Base-by-base conservation (phyloP, 306 rosid genomes). In the Cucurbita moschata region DNA sequence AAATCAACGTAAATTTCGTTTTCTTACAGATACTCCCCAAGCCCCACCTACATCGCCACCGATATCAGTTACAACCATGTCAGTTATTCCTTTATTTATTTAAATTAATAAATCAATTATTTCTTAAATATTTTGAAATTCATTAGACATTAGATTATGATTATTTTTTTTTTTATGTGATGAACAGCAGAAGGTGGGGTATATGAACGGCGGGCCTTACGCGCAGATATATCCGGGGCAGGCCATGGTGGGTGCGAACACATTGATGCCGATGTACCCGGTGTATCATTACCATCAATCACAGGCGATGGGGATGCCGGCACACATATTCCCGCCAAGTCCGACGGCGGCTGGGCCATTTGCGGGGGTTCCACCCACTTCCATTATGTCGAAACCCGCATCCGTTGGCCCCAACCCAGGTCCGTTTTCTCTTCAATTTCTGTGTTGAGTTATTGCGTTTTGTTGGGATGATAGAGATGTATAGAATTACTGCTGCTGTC, bases 251-350 rank as follows among this genome's bases (percentile, higher is more conserved):
- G 88, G 92, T 38, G 89, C 75, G 7, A 91, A 85, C 82, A 76
- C 92, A 64, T 2, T 84, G 92, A 89, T 91, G 92, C 91, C 96
- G 3, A 80, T 85, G 87, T 88, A 88, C 86, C 97, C 92, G 10
- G 46, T 80, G 4, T 88, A 86, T 77, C 95, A 84, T 51, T 85
- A 73, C 79, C 92, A 87, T 73, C 90, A 82, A 83, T 76, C 89
- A 12, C 89, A 86, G 47, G 83, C 92, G 6, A 78, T 87, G 92
- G 96, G 92, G 38, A 77, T 82, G 21, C 87, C 97, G 11, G 83
- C 92, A 5, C 92, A 86, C 68, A 42, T 87, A 67, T 87, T 71
- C 76, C 84, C 87, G 2, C 87, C 51, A 7, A 64, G 71, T 18
- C 71, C 84, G 56, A 79, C 90, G 3, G 35, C 84, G 35, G 10